phyloP scores from a whole-genome alignment of 805 yeast genomes.

The Metschnikowia lunata region DNA sequence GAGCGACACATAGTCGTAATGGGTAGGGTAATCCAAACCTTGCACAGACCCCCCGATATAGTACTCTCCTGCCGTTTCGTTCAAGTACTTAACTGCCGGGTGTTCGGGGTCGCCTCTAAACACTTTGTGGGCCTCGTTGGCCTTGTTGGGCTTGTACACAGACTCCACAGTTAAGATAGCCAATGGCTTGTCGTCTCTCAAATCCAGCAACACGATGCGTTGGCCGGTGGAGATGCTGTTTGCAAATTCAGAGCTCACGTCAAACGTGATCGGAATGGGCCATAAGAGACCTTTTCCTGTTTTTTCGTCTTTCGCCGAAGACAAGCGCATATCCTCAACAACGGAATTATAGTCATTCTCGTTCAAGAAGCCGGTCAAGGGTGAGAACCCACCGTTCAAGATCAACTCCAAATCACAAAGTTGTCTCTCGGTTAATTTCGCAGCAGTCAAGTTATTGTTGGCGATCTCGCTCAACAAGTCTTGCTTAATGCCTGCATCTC shows the following conservation, averaged over 20 bases:
- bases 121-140: conserved; percentile 74
- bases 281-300: conserved; percentile 64
- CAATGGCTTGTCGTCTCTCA: conserved; percentile 71
- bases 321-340: conserved; percentile 63
- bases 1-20: conserved; percentile 83
- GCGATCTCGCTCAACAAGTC: conserved; percentile 57
- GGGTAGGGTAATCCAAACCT: conserved; percentile 79
- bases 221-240: conserved; percentile 47
- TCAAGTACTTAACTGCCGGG: conserved; percentile 79
- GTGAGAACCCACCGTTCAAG: conserved; percentile 92
- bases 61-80: conserved; percentile 70
- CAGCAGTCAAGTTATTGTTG: conserved; percentile 35
- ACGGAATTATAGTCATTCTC: conserved; percentile 67
- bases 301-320: conserved; percentile 35
- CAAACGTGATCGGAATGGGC: conserved; percentile 91
- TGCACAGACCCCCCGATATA: conserved; percentile 87
- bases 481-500: conserved; percentile 64
- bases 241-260: conserved; percentile 54
- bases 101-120: conserved; percentile 97
- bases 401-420: conserved; percentile 90
- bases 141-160: conserved; percentile 77
- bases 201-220: conserved; percentile 71
- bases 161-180: conserved; percentile 81
- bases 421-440: conserved; percentile 75
- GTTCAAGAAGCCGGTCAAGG: conserved; percentile 61